phyloP scores from a whole-genome alignment of 345 rosid species.

The Citrus sinensis region DNA sequence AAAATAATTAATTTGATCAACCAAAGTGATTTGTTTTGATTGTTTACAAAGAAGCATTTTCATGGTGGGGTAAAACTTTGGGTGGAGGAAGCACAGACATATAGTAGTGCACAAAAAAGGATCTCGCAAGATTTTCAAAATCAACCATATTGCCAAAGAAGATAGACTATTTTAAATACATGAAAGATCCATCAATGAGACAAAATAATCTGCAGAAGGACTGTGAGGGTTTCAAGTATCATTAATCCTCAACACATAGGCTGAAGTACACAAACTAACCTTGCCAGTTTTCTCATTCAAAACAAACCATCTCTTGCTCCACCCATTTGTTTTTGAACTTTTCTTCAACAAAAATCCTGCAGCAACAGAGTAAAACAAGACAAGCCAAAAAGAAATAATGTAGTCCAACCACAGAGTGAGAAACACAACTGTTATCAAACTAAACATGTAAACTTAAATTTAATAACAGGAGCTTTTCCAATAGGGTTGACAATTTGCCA shows the following conservation, averaged over 20 bases:
- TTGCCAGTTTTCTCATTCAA: slow-evolving; percentile 96
- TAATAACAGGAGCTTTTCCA: background rate
- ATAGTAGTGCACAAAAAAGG: background rate
- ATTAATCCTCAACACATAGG: background rate
- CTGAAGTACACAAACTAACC: slow-evolving; percentile 39
- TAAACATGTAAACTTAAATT: background rate
- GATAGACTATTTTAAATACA: background rate
- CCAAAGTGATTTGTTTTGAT: background rate
- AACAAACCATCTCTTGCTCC: slow-evolving; percentile 97
- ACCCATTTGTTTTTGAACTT: slow-evolving; percentile 87
- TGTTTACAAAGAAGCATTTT: background rate
- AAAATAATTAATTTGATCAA: background rate
- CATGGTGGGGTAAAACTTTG: background rate
- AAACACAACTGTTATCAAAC: background rate
- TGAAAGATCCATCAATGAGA: background rate
- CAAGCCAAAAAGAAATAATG: background rate
- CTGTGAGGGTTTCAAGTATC: background rate
- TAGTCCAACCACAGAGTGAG: background rate
- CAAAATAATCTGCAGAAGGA: background rate
- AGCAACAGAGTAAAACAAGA: slow-evolving; percentile 16
- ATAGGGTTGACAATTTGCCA: background rate
- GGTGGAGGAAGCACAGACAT: background rate
- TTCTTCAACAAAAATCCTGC: slow-evolving; percentile 90
- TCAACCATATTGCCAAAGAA: background rate
- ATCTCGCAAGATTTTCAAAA: background rate